A percentile compares a stretch with the other conserved stretches of the same genome.
Conservation (phyloP, 495 filamentous ascomycete species). For the Bombardia bombarda region DNA sequence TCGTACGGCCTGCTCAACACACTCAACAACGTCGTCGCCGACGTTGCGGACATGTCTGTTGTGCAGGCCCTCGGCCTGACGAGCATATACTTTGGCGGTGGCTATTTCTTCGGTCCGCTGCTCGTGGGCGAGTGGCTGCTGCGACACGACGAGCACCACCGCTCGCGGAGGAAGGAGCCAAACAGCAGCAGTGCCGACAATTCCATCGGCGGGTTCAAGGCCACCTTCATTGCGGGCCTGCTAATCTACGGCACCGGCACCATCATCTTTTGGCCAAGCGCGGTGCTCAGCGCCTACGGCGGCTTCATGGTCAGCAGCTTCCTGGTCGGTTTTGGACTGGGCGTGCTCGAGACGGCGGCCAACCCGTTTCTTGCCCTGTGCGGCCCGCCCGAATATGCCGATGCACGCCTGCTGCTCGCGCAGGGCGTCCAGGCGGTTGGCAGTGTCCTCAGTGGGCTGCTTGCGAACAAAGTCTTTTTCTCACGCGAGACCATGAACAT, state of each 20-base stretch:
- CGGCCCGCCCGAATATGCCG: slow-evolving; percentile 44
- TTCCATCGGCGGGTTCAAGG: slow-evolving; percentile 44
- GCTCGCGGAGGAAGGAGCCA: slow-evolving; percentile 11
- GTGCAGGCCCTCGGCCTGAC: slow-evolving; percentile 30
- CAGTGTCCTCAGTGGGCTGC: slow-evolving; percentile 55
- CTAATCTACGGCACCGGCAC: slow-evolving; percentile 51
- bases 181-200: slow-evolving; percentile 4
- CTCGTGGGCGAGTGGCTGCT: slow-evolving; percentile 60
- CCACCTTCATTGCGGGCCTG: slow-evolving; percentile 59
- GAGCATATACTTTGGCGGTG: slow-evolving; percentile 36
- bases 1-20: slow-evolving; percentile 65
- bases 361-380: slow-evolving; percentile 49
- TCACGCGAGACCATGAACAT: slow-evolving; percentile 8
- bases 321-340: slow-evolving; percentile 61
- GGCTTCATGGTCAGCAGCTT: slow-evolving; percentile 66
- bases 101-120: slow-evolving; percentile 58
- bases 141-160: slow-evolving; percentile 44
- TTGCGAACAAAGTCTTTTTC: slow-evolving; percentile 66
- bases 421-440: slow-evolving; percentile 63
- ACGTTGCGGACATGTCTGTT: slow-evolving; percentile 26
- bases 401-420: slow-evolving; percentile 55
- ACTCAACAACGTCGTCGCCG: slow-evolving; percentile 52
- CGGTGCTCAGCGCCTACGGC: slow-evolving; percentile 56
- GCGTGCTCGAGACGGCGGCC: slow-evolving; percentile 64
- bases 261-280: slow-evolving; percentile 61